Evolutionary conservation across 192 early-diverging fungal species (phyloP), one percentile per base, ranked within the genome.

Genomic region (Backusella australiensis): DNA sequence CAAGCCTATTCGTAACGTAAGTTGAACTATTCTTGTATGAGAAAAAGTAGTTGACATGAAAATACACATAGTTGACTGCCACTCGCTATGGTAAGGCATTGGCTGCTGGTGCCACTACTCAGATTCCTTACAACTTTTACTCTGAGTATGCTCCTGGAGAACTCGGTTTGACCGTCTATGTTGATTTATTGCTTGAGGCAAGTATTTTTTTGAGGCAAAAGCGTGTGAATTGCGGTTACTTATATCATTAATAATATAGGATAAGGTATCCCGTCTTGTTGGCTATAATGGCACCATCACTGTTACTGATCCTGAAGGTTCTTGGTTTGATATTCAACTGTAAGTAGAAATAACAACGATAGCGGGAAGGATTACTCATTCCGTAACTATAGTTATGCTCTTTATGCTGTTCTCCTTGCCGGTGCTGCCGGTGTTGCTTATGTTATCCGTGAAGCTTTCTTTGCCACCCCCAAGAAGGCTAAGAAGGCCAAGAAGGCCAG

Each of bases 321-420:
- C 88, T n/a, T 77, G 86, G 53, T 85, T 89, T 76, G 88, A 89
- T 79, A 52, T 87, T 49, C 86, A 89, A 79, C 81, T 87, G 88
- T 89, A 74, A 82, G 80, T 84, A 69, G n/a, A 19, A 67, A 69
- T 26, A 39, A 38, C 8, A 41, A 46, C 9, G 17, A 17, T 29
- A 8, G 14, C 3, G 12, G 29, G 11, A 8, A 72, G 26, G 8
- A 9, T 69, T 69, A 17, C 17, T 38, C 29, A 59, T 38, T 9
- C 17, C 19, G 39, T 34, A 41, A 34, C 14, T 53, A 23, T 70
- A 89, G 88, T 35, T 66, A 87, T 68, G 84, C 86, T 75, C 74
- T 89, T 38, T 89, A 87, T 71, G 70, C 76, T 69, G 38, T 89
- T 35, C 70, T 86, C 12, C 35, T 73, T 73, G 84, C 75, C 42